Evolutionary conservation across 768 basidiomycete genomes (phyloP).

Genomic region (Jaapia argillacea): DNA sequence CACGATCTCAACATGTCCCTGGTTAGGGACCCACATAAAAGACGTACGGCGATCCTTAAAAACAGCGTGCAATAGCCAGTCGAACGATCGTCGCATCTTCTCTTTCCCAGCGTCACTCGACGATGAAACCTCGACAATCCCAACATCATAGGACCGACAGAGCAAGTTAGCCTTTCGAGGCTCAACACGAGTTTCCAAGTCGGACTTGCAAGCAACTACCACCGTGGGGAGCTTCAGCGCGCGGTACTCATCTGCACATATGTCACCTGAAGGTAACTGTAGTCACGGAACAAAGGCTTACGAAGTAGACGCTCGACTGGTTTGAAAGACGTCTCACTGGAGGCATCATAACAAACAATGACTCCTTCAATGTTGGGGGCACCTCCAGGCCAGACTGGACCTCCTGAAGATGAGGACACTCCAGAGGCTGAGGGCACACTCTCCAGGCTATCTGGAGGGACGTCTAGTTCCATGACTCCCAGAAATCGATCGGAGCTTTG

Average conservation of each 20-base stretch:
- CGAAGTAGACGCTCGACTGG: slow-evolving; percentile 66
- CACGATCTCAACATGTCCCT: too few species aligned
- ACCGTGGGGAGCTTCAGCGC: slow-evolving; percentile 52
- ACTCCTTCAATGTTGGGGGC: slow-evolving; percentile 64
- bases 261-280: slow-evolving; percentile 6
- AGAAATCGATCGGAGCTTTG: slow-evolving; percentile 10
- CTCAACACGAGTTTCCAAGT: slow-evolving; percentile 43
- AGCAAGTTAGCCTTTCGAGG: slow-evolving; percentile 40
- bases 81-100: slow-evolving; percentile 68
- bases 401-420: slow-evolving; percentile 20
- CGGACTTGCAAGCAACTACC: slow-evolving; percentile 84
- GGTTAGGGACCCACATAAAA: too few species aligned
- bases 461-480: slow-evolving; percentile 22
- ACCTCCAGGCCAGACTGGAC: slow-evolving; percentile 37
- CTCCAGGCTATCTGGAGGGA: slow-evolving; percentile 3
- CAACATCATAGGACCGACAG: slow-evolving; percentile 57
- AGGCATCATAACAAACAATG: slow-evolving; percentile 80
- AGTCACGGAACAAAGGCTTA: slow-evolving; percentile 29
- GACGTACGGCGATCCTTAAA: slow-evolving; percentile 11
- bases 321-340: slow-evolving; percentile 47
- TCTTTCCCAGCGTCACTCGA: slow-evolving; percentile 46
- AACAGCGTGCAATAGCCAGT: slow-evolving; percentile 58
- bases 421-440: too few species aligned
- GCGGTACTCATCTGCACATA: slow-evolving; percentile 41
- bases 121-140: slow-evolving; percentile 66